Evolutionary conservation across 108 stramenopile species (phyloP).

Genomic region (Nitzschia sp.): DNA sequence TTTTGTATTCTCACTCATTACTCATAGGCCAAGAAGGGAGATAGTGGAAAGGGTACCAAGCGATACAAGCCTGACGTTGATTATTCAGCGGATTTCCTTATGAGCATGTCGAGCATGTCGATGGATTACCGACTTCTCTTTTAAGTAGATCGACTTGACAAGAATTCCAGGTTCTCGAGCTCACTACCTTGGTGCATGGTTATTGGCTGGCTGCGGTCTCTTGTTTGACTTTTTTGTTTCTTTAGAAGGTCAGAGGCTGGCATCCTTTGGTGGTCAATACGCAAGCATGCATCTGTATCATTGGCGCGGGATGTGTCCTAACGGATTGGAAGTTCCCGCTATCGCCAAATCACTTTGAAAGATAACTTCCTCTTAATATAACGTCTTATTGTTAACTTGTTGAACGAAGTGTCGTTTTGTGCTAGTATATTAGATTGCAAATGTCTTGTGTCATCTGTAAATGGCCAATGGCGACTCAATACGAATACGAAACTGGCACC

Average conservation of each 20-base stretch:
- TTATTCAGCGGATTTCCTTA: not conserved
- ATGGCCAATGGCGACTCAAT: too few relatives aligned
- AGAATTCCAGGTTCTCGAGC: not conserved
- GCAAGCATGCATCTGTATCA: too few relatives aligned
- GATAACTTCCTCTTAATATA: too few relatives aligned
- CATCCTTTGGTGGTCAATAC: too few relatives aligned
- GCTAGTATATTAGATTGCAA: too few relatives aligned
- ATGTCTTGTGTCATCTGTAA: too few relatives aligned
- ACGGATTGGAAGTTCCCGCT: too few relatives aligned
- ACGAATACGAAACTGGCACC: too few relatives aligned
- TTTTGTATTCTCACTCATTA: not conserved
- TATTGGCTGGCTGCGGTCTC: not conserved
- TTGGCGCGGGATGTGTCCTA: too few relatives aligned
- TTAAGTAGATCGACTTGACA: not conserved
- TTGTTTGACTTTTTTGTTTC: conserved; percentile 4
- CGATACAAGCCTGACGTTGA: not conserved
- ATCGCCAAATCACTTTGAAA: too few relatives aligned
- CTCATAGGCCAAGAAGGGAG: not conserved
- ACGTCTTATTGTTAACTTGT: too few relatives aligned
- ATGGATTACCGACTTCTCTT: conserved; percentile 2
- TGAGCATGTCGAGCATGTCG: conserved; percentile 3
- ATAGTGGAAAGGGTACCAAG: conserved; percentile 1
- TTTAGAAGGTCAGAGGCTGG: not conserved
- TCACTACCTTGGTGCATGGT: not conserved
- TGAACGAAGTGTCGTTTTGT: too few relatives aligned